Evolutionary conservation across 2,329 filamentous ascomycete species (phyloP).

Genomic region (Ophiocordyceps unilateralis): DNA sequence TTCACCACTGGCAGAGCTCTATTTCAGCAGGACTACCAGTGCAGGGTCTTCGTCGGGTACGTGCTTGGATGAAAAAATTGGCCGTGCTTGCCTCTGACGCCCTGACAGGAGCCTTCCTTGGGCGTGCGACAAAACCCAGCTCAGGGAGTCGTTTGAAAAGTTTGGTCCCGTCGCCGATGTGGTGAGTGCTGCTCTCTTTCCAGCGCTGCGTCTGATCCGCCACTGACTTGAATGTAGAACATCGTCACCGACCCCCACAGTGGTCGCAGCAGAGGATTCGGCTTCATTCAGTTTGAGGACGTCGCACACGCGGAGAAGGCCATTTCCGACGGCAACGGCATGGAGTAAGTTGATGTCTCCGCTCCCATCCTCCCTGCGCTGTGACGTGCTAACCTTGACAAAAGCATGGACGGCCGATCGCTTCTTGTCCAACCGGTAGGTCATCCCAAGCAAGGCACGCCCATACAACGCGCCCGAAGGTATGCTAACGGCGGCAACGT

Average conservation of each 20-base stretch:
- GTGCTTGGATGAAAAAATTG: neutral
- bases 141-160: neutral
- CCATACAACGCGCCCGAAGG: neutral
- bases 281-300: neutral
- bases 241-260: neutral
- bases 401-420: neutral
- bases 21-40: neutral
- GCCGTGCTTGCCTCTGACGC: neutral
- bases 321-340: neutral
- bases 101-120: neutral
- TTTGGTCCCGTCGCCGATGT: neutral
- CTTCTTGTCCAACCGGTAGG: neutral
- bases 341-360: neutral
- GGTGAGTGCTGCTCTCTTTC: neutral
- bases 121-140: neutral
- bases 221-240: neutral
- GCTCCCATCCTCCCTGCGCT: neutral
- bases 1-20: neutral
- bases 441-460: neutral
- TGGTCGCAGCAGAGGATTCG: neutral
- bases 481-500: neutral
- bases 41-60: neutral
- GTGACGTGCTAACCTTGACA: neutral
- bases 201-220: neutral
- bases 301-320: neutral